Percentiles rank a stretch among this genome's conserved stretches.
Conservation (phyloP, 2,329 filamentous ascomycete species). For the Nemania serpens region DNA sequence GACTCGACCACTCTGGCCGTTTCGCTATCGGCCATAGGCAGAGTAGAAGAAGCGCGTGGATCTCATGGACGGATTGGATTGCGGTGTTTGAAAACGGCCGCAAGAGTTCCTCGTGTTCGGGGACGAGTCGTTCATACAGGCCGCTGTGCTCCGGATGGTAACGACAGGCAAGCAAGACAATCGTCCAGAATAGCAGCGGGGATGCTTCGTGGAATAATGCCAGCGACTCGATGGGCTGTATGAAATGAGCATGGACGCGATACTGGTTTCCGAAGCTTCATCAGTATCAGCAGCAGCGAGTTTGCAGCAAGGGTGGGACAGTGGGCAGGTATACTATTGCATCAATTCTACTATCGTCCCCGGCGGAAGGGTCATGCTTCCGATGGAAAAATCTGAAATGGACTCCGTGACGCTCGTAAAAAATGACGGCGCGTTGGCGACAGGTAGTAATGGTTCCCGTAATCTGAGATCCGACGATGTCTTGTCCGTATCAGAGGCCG, state of each 20-base stretch:
- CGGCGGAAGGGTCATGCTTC: constrained; percentile 4
- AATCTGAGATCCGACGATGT: not conserved
- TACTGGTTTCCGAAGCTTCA: constrained; percentile 24
- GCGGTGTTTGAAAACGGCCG: constrained; percentile 14
- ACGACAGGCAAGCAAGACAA: constrained; percentile 19
- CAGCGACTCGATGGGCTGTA: constrained; percentile 16
- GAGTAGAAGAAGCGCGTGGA: constrained; percentile 23
- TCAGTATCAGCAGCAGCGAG: constrained; percentile 12
- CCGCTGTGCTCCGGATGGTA: constrained; percentile 9
- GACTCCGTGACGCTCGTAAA: constrained; percentile 13
- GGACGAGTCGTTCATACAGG: constrained; percentile 6
- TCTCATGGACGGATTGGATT: constrained; percentile 23
- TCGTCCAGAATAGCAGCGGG: constrained; percentile 26
- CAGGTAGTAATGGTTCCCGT: constrained; percentile 2
- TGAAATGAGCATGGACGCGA: constrained; percentile 13
- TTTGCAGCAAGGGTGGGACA: not conserved
- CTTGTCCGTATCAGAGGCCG: not conserved
- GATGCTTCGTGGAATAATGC: constrained; percentile 4
- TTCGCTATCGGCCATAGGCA: constrained; percentile 21
- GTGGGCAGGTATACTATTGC: constrained; percentile 10
- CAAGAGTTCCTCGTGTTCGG: constrained; percentile 16
- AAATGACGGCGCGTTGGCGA: constrained; percentile 6
- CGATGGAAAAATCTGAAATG: constrained; percentile 11
- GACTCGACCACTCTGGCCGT: constrained; percentile 5
- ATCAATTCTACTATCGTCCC: constrained; percentile 20